Evolutionary conservation across 495 filamentous ascomycete species (phyloP).

Genomic region (Astrothelium subdiscretum): DNA sequence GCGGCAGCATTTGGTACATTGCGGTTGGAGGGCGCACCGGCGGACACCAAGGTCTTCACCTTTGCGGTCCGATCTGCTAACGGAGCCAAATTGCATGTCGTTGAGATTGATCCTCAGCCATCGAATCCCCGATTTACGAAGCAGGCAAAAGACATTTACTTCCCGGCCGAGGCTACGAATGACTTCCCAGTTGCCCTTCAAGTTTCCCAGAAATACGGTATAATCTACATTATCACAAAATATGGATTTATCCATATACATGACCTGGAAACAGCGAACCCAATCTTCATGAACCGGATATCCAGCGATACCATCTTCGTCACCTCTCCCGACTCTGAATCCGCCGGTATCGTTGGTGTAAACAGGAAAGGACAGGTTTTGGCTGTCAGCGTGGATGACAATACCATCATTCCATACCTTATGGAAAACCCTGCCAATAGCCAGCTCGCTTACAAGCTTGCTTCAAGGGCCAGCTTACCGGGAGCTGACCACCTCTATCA

Average conservation of each 20-base stretch:
- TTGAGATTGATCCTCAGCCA: slow-evolving; percentile 89
- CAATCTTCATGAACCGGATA: slow-evolving; percentile 99
- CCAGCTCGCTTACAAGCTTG: slow-evolving; percentile 85
- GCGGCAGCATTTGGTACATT: slow-evolving; percentile 90
- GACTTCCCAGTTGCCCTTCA: slow-evolving; percentile 99
- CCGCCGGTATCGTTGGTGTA: slow-evolving; percentile 80
- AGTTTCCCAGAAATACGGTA: slow-evolving; percentile 85
- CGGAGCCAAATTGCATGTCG: slow-evolving; percentile 93
- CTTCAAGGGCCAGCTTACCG: slow-evolving; percentile 83
- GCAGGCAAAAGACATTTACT: slow-evolving; percentile 95
- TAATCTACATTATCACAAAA: slow-evolving; percentile 96
- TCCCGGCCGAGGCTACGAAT: slow-evolving; percentile 84
- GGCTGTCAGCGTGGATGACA: slow-evolving; percentile 84
- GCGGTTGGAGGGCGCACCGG: slow-evolving; percentile 72
- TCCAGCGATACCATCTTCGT: slow-evolving; percentile 99
- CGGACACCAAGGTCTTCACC: slow-evolving; percentile 90
- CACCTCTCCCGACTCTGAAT: slow-evolving; percentile 71
- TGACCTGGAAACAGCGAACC: slow-evolving; percentile 91
- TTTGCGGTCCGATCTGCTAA: slow-evolving; percentile 83
- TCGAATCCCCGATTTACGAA: slow-evolving; percentile 81
- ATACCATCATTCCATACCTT: slow-evolving; percentile 80
- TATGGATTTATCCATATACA: slow-evolving; percentile 99
- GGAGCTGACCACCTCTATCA: slow-evolving; percentile 92
- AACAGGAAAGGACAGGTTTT: slow-evolving; percentile 96
- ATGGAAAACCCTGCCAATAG: slow-evolving; percentile 90